Evolutionary conservation across 192 early-diverging fungal species (phyloP), one percentile per base, ranked within the genome.

Genomic region (Spizellomyces punctatus): DNA sequence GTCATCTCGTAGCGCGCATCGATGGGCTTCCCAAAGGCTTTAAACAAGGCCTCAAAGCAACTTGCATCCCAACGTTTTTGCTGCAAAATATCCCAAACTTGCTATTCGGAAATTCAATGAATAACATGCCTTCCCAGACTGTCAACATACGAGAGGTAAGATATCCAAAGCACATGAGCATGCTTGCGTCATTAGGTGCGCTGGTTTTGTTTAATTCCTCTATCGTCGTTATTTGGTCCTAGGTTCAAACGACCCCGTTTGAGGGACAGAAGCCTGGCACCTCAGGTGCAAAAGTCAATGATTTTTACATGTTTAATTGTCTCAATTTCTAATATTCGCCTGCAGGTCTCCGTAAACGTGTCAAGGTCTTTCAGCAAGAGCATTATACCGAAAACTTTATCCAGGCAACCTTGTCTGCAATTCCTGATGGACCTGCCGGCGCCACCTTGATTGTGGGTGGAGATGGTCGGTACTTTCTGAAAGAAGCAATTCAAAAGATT

Each of bases 241-340:
- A 76, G 75, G 84, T 95, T 27, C 46, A 81, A 7, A 95, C 94
- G 5, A 90, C 76, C 59, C 85, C 91, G 6, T 96, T 88, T 61
- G 90, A 89, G n/a, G 95, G 90, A 67, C 97, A 99, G 83, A 98
- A 96, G 82, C 97, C 96, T 44, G 97, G 97, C 58, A 99, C 97
- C 42, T 93, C 81, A 56, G 84, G 84, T 79, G 69, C 10, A 44
- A 4, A 10, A 48, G n/a, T 14, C 55, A 75, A 21, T 6, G 14
- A 69, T 17, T 79, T n/a, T 69, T n/a, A 10, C 49, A 58, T 17
- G 43, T 55, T 42, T 48, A 27, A 58, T 8, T 42, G 42, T 8
- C 17, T 42, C 47, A 5, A 73, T n/a, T 43, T 3, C n/a, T 42
- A 58, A 27, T 42, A 17, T 0, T 49, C 12, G 14, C 9, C 44